Evolutionary conservation across 225 moss, liverwort and hornwort genomes (phyloP), one percentile per base, ranked within the genome.

Genomic region (Antitrichia curtipendula): DNA sequence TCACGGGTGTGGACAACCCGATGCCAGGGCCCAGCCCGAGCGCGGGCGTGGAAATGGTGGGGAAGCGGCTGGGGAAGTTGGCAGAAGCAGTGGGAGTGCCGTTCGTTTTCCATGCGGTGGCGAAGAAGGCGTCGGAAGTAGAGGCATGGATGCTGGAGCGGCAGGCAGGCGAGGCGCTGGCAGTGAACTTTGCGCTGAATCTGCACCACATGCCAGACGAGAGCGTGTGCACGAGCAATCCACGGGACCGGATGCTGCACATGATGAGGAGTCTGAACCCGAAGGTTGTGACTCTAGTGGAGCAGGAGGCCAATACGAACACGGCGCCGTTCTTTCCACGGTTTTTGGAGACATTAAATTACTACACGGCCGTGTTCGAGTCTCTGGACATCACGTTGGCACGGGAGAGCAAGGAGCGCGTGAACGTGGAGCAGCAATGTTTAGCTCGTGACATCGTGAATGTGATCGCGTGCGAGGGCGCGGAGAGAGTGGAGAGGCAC

Each of bases 401-500:
- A 13, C 93, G 94, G 50, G 91, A 92, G 82, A 97, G 94, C 90
- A 92, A 90, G 61, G 97, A 96, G 52, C 94, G 97, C 53, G 94
- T 95, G 58, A 96, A 94, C 61, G 93, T 96, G 82, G 97, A 97
- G 93, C 96, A 97, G 66, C 94, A 96, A 32, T 92, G 94, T 73
- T 68, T 97, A 65, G 97, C 95, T 16, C 97, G 95, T 20, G 97
- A 96, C 80, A 94, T 96, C 77, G 96, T 96, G 87, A 97, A 97
- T 80, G 91, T 97, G 66, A 91, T 96, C 68, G 94, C 96, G 59
- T 95, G 96, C 53, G 95, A 97, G 86, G 96, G 95, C 47, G 85
- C 84, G 50, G 97, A 97, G 58, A 82, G 97, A 59, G 91, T 94
- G 75, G 96, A 96, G 65, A 90, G 97, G 87, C 97, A 96, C 86